Conservation (phyloP, 78 protist species). For the Speleostelium caveatum region DNA sequence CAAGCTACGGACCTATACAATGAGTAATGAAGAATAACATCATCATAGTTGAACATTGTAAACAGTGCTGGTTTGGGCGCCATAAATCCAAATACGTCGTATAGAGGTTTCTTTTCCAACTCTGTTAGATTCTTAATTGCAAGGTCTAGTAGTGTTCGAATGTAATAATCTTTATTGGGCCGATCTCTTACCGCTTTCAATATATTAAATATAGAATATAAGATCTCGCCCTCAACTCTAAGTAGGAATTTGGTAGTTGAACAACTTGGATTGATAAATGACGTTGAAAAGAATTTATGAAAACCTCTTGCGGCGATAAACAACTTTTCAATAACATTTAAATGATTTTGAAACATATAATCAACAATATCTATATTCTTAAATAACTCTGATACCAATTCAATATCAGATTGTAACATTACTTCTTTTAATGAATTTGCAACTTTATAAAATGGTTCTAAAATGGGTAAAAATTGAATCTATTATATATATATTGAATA, state of each 20-base stretch:
- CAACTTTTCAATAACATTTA: neutral
- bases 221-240: neutral
- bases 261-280: conserved; percentile 57
- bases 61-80: conserved; percentile 59
- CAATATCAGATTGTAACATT: conserved; percentile 49
- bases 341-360: conserved; percentile 20
- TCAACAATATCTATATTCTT: conserved; percentile 7
- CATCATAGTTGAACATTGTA: conserved; percentile 41
- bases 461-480: no score
- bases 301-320: conserved; percentile 31
- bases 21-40: conserved; percentile 52
- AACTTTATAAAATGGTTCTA: conserved; percentile 68
- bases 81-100: neutral
- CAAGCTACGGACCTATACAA: conserved; percentile 28
- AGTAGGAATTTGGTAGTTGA: conserved; percentile 45
- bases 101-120: neutral
- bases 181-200: no score
- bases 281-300: conserved; percentile 39
- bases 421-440: conserved; percentile 55
- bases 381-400: neutral
- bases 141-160: neutral
- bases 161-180: neutral
- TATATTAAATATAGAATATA: no score
- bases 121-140: neutral
- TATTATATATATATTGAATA: no score